Evolutionary conservation across 1,284 basidiomycete species (phyloP), one percentile per base, ranked within the genome.

Genomic region (Sanghuangporus sanghuang): DNA sequence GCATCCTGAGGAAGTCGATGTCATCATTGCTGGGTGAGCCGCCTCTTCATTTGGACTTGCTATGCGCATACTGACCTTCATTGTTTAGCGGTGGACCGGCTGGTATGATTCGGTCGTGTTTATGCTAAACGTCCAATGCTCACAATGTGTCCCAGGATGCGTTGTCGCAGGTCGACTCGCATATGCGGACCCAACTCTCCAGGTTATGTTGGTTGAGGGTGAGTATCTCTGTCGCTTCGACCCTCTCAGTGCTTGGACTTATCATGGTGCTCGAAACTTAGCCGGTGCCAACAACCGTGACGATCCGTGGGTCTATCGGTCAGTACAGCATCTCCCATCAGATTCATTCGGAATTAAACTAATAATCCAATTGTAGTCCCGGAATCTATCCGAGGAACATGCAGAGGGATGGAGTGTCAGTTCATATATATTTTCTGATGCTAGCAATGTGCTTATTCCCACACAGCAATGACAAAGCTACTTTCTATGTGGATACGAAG

Each of bases 191-290:
- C 86, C 87, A 32, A 87, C 77, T 68, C 74, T 90, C 60, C 87
- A 88, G 73, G 86, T 90, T 59, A 86, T 89, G 85, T 79, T 89
- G 68, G 84, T 89, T 66, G 87, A 89, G 78, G 86, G 85, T 83
- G 63, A n/a, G 66, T 53, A 16, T 35, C 6, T 18, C 6, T 39
- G 4, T 32, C 27, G 3, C 27, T 32, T 32, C 27, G 27, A 3
- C 27, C 27, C 18, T 21, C 12, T 18, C 32, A 27, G 27, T 5
- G 49, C 8, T 27, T 18, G 27, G 36, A 21, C 16, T 36, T 5
- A 54, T 48, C 49, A 38, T 27, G 49, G 46, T 57, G 32, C 14
- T 59, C 52, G 21, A 18, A 52, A 38, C 48, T 50, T 46, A 86
- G 85, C 79, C 59, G 86, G 86, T 66, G 83, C 83, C 32, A 89